Conservation (phyloP, 768 basidiomycete species). For the Podaxis sp. region DNA sequence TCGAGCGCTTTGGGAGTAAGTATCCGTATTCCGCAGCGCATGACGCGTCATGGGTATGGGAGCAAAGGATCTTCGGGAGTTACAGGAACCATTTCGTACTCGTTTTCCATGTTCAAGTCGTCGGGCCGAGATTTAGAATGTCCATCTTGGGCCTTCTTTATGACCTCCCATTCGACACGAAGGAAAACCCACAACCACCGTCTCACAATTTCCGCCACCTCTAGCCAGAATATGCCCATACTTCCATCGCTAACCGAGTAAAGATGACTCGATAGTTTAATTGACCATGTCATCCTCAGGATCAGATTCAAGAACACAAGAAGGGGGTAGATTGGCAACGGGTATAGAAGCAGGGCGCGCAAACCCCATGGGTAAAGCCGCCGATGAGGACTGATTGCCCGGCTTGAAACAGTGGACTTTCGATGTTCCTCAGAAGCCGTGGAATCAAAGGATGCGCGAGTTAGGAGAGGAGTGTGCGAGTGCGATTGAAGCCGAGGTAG, state of each 20-base stretch:
- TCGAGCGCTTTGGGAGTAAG: conserved; percentile 6
- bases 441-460: conserved; percentile 20
- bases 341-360: conserved; percentile 72
- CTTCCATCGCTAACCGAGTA: conserved; percentile 78
- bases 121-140: background rate
- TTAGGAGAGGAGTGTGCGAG: conserved; percentile 31
- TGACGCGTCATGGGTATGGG: conserved; percentile 5
- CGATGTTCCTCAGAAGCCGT: conserved; percentile 20
- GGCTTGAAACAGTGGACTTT: conserved; percentile 16
- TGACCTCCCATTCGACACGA: conserved; percentile 94
- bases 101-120: conserved; percentile 24
- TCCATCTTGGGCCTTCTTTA: conserved; percentile 47
- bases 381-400: conserved; percentile 25
- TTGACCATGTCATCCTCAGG: conserved; percentile 90
- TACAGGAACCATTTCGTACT: conserved; percentile 42
- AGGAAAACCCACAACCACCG: conserved; percentile 99
- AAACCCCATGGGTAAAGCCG: conserved; percentile 64
- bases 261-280: conserved; percentile 86
- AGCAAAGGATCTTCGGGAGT: conserved; percentile 20
- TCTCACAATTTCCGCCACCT: conserved; percentile 84
- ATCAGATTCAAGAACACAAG: conserved; percentile 80
- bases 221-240: conserved; percentile 83
- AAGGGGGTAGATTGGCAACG: conserved; percentile 82
- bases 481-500: conserved; percentile 40
- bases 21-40: conserved; percentile 7